Conservation (phyloP, 2,329 filamentous ascomycete genomes). For the Sporothrix inflata region DNA sequence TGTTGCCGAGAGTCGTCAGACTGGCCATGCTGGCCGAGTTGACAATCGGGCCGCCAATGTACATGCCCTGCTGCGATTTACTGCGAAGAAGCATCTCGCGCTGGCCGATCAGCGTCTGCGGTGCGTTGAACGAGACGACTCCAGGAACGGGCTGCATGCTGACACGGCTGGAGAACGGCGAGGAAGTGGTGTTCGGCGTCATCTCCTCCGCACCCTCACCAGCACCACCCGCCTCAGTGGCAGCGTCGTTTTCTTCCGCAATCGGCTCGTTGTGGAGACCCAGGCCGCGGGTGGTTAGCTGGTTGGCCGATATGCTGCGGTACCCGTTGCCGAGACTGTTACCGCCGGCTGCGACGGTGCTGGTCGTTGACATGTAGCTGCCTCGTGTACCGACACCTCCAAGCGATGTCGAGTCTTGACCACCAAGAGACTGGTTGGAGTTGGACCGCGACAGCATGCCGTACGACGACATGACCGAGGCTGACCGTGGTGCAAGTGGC, state of each 20-base stretch:
- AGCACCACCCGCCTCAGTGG: constrained; percentile 1
- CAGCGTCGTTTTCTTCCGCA: constrained; percentile 46
- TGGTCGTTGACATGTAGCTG: constrained; percentile 26
- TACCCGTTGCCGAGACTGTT: constrained; percentile 28
- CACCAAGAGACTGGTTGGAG: constrained; percentile 31
- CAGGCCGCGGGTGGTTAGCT: constrained; percentile 37
- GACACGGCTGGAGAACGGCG: constrained; percentile 21
- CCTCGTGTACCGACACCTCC: neutral
- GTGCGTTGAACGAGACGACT: constrained; percentile 55
- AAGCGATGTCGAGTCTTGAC: neutral
- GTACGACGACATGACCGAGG: constrained; percentile 39
- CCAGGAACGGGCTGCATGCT: constrained; percentile 46
- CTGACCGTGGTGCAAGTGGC: constrained; percentile 41
- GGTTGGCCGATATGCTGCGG: constrained; percentile 36
- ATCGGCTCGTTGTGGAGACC: constrained; percentile 46
- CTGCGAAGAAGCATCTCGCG: constrained; percentile 58
- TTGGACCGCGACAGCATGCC: constrained; percentile 35
- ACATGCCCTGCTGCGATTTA: constrained; percentile 51
- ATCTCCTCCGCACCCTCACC: neutral
- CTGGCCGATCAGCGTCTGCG: constrained; percentile 60
- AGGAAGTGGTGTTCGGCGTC: neutral
- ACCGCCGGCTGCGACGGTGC: neutral
- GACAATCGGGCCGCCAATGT: constrained; percentile 36
- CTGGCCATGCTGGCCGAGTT: constrained; percentile 29
- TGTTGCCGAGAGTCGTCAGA: constrained; percentile 12